Evolutionary conservation across 495 filamentous ascomycete species (phyloP).

Genomic region (Penicillium malachiteum): DNA sequence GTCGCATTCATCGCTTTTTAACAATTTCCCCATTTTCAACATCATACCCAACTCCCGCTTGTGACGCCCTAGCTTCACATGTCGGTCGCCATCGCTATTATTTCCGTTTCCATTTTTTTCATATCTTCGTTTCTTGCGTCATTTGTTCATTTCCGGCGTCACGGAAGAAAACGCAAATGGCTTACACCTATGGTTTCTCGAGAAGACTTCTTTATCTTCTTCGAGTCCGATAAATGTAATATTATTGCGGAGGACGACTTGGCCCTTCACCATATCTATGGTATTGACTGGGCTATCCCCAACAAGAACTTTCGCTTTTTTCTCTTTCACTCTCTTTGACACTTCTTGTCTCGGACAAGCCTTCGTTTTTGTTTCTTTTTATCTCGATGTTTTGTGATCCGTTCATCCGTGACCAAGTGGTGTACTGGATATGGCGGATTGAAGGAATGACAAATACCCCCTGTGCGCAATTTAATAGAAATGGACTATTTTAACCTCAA

Average conservation of each 20-base stretch:
- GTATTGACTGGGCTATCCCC: slow-evolving; percentile 12
- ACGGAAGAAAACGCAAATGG: slow-evolving; percentile 8
- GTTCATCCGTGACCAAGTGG: slow-evolving; percentile 4
- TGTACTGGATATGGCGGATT: slow-evolving; percentile 11
- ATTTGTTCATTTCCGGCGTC: slow-evolving; percentile 13
- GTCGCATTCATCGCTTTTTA: slow-evolving; percentile 31
- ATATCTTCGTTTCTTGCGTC: slow-evolving; percentile 1
- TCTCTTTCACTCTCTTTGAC: slow-evolving; percentile 11
- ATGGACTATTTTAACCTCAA: slow-evolving; percentile 14
- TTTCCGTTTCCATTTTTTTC: neutral
- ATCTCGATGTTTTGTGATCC: slow-evolving; percentile 20
- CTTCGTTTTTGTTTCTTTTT: slow-evolving; percentile 22
- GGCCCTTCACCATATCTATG: slow-evolving; percentile 1
- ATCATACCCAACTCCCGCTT: too few relatives aligned
- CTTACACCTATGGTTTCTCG: slow-evolving; percentile 3
- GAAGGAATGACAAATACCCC: slow-evolving; percentile 28
- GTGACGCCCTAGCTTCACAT: neutral
- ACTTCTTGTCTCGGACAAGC: slow-evolving; percentile 16
- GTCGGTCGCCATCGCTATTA: slow-evolving; percentile 1
- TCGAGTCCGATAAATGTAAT: slow-evolving; percentile 28
- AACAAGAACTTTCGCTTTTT: slow-evolving; percentile 20
- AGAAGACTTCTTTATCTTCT: slow-evolving; percentile 3
- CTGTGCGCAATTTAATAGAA: slow-evolving; percentile 28
- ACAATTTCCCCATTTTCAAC: neutral
- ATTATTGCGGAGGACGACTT: slow-evolving; percentile 21